These are phyloP conservation scores for Forsythia suspensa DNA, from an alignment of 257 asterid species.

Conservation along the genomic window DNA sequence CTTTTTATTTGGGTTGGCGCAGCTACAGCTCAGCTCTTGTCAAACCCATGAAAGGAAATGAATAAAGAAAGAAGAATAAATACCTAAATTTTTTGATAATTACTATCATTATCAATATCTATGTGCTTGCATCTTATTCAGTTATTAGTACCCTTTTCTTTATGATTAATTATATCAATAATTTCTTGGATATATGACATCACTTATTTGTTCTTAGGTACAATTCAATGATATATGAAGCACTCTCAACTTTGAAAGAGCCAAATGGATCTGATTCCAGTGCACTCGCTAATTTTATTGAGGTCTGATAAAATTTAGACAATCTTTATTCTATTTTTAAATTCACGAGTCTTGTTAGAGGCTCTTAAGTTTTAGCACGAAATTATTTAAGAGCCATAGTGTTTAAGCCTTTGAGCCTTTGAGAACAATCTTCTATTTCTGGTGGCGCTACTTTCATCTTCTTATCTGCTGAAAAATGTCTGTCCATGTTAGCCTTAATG, in stretches of 20 bases:
- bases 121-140: background rate
- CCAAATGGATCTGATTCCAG: conserved; percentile 70
- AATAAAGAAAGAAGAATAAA: conserved; percentile 1
- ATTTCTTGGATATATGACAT: conserved; percentile 14
- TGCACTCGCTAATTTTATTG: conserved; percentile 64
- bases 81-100: background rate
- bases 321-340: conserved; percentile 5
- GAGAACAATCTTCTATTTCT: background rate
- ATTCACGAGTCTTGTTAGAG: background rate
- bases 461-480: background rate
- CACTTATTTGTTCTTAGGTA: conserved; percentile 48
- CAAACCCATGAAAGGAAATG: background rate
- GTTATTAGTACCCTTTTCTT: background rate
- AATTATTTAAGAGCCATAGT: background rate
- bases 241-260: conserved; percentile 64
- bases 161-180: conserved; percentile 1
- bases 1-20: background rate
- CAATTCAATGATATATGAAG: conserved; percentile 68
- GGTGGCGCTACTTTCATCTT: background rate
- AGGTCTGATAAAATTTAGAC: conserved; percentile 45
- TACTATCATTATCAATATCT: background rate
- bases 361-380: no score
- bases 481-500: background rate
- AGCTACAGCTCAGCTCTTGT: background rate
- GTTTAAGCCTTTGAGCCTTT: background rate